Evolutionary conservation across 139 green algal species (phyloP).

Genomic region (Astrephomene gubernaculifera): DNA sequence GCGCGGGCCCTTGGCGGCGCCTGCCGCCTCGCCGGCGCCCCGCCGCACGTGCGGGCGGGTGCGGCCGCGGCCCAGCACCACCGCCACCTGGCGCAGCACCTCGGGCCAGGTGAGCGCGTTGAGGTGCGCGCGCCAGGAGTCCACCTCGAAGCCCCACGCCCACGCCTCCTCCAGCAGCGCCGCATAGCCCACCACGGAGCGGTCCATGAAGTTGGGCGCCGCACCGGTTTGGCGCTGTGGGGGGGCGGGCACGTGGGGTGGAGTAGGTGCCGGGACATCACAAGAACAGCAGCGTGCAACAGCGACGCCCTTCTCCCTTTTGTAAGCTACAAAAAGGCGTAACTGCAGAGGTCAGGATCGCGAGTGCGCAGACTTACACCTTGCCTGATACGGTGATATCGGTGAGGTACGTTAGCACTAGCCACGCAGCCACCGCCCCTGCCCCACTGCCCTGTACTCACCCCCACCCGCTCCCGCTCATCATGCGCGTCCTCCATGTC

Average conservation of each 20-base stretch:
- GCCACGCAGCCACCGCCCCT: too few species aligned
- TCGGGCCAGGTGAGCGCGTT: slow-evolving; percentile 92
- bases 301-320: too few species aligned
- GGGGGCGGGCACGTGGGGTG: background rate
- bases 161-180: slow-evolving; percentile 85
- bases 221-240: slow-evolving; percentile 40
- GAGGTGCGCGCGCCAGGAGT: slow-evolving; percentile 92
- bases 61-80: slow-evolving; percentile 41
- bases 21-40: background rate
- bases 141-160: slow-evolving; percentile 94
- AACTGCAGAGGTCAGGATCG: too few species aligned
- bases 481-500: slow-evolving; percentile 82
- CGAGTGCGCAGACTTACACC: too few species aligned
- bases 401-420: too few species aligned
- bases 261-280: too few species aligned
- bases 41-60: slow-evolving; percentile 3
- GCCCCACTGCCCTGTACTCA: slow-evolving; percentile 28
- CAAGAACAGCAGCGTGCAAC: too few species aligned
- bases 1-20: slow-evolving; percentile 1
- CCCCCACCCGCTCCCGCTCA: slow-evolving; percentile 35
- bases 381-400: too few species aligned
- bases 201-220: slow-evolving; percentile 66
- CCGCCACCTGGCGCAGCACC: slow-evolving; percentile 71
- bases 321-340: too few species aligned
- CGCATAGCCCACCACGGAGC: slow-evolving; percentile 59